Conservation (phyloP, 352 stramenopile genomes). For the Pythium dissotocum region DNA sequence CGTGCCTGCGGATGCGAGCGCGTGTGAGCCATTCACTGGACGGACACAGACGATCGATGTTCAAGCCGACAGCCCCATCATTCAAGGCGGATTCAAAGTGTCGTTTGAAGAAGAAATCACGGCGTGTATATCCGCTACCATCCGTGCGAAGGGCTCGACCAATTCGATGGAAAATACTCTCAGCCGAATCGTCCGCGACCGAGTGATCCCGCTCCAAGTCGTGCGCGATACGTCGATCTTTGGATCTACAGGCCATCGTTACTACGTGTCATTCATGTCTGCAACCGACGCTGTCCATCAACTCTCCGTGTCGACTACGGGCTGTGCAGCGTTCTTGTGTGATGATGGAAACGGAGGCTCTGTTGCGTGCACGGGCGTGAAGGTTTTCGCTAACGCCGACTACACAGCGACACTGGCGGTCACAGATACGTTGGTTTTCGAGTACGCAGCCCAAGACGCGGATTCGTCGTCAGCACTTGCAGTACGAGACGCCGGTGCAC, state of each 20-base stretch:
- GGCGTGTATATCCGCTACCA: conserved; percentile 47
- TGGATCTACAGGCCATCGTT: conserved; percentile 37
- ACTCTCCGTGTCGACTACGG: conserved; percentile 29
- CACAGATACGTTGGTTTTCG: conserved; percentile 53
- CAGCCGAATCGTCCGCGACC: conserved; percentile 36
- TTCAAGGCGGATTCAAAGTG: conserved; percentile 47
- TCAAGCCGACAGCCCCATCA: conserved; percentile 36
- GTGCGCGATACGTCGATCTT: conserved; percentile 45
- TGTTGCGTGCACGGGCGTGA: conserved; percentile 34
- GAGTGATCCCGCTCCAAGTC: conserved; percentile 44
- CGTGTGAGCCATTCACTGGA: conserved; percentile 39
- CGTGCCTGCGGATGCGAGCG: conserved; percentile 35
- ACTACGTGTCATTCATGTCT: conserved; percentile 49
- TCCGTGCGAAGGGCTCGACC: conserved; percentile 34
- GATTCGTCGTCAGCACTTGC: conserved; percentile 36
- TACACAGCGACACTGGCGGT: conserved; percentile 38
- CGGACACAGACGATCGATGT: conserved; percentile 73
- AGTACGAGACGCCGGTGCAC: conserved; percentile 30
- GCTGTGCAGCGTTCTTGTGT: conserved; percentile 55
- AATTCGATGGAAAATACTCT: conserved; percentile 44
- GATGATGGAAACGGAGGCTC: conserved; percentile 35
- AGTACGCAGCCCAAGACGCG: conserved; percentile 46
- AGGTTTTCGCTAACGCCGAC: conserved; percentile 47
- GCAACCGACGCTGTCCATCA: conserved; percentile 37
- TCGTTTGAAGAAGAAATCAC: conserved; percentile 38